Percentiles rank a stretch among this genome's conserved stretches.
Evolutionary conservation across 768 basidiomycete species (phyloP).

Genomic region (Leccinum uliginosum): DNA sequence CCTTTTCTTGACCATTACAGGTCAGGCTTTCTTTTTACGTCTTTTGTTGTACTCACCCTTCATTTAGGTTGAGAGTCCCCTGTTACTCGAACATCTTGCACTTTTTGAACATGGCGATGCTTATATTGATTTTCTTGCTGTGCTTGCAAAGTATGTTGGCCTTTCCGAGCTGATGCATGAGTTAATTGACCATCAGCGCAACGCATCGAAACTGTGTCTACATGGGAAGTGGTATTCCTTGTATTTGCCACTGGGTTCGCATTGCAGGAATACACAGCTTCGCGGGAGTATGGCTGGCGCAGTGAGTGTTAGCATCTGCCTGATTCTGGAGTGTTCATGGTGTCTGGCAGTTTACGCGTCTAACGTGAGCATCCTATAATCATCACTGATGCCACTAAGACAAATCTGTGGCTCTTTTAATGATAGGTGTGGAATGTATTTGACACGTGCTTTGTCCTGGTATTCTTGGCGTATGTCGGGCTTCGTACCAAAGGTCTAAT

Average conservation of each 20-base stretch:
- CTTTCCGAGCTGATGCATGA: not conserved
- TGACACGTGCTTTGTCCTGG: slow-evolving; percentile 67
- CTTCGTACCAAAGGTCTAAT: slow-evolving; percentile 63
- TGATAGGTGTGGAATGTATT: slow-evolving; percentile 87
- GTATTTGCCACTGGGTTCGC: slow-evolving; percentile 74
- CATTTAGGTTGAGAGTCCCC: slow-evolving; percentile 70
- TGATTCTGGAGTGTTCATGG: not conserved
- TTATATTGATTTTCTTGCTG: slow-evolving; percentile 66
- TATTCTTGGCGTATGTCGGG: slow-evolving; percentile 65
- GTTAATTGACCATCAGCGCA: slow-evolving; percentile 42
- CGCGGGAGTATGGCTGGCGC: slow-evolving; percentile 83
- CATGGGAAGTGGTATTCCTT: slow-evolving; percentile 71
- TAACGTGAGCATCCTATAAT: slow-evolving; percentile 47
- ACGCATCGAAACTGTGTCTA: slow-evolving; percentile 45
- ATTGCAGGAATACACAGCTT: slow-evolving; percentile 83
- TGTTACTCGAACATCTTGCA: slow-evolving; percentile 75
- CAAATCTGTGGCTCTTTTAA: not conserved
- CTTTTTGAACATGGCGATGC: slow-evolving; percentile 67
- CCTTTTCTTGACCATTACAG: slow-evolving; percentile 85
- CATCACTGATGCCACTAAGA: not conserved
- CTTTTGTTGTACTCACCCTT: not conserved
- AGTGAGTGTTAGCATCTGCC: slow-evolving; percentile 47
- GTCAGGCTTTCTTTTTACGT: slow-evolving; percentile 26
- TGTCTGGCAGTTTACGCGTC: slow-evolving; percentile 66
- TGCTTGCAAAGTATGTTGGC: slow-evolving; percentile 64